These are phyloP conservation scores for Nephelium lappaceum DNA, from an alignment of 345 rosid genomes.

Conservation along the genomic window DNA sequence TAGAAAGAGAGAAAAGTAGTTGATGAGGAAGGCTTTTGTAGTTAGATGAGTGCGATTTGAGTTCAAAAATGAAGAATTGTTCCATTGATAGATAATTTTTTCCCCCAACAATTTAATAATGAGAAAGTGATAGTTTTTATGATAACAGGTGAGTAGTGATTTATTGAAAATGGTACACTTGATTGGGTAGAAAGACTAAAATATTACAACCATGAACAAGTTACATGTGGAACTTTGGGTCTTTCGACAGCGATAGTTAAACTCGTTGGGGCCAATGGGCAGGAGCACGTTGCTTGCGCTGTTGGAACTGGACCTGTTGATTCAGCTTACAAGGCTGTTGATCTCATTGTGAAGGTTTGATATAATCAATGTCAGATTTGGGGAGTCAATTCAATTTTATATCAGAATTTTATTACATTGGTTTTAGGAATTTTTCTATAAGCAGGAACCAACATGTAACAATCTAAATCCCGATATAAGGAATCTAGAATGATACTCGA, in stretches of 20 bases:
- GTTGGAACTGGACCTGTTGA: conserved; percentile 95
- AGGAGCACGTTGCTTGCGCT: conserved; percentile 75
- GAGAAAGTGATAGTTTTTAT: no score
- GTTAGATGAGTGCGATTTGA: no score
- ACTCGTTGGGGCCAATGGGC: conserved; percentile 66
- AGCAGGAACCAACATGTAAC: conserved; percentile 73
- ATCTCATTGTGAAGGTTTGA: conserved; percentile 80
- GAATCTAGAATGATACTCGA: no score
- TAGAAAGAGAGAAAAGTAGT: no score
- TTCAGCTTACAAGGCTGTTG: conserved; percentile 95
- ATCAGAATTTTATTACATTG: neutral
- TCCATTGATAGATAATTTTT: no score
- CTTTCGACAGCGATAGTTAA: conserved; percentile 93
- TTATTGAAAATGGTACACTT: no score
- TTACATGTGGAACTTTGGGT: conserved; percentile 90
- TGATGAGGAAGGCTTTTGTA: no score
- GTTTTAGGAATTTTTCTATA: neutral
- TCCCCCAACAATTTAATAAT: no score
- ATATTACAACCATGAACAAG: conserved; percentile 60
- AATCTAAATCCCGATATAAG: no score
- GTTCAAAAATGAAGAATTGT: no score
- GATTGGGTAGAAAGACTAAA: no score
- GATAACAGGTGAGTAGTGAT: no score
- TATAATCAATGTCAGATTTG: neutral
- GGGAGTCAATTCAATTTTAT: neutral